Conservation (phyloP, 2,329 filamentous ascomycete species). For the Fusarium sarcochroum region DNA sequence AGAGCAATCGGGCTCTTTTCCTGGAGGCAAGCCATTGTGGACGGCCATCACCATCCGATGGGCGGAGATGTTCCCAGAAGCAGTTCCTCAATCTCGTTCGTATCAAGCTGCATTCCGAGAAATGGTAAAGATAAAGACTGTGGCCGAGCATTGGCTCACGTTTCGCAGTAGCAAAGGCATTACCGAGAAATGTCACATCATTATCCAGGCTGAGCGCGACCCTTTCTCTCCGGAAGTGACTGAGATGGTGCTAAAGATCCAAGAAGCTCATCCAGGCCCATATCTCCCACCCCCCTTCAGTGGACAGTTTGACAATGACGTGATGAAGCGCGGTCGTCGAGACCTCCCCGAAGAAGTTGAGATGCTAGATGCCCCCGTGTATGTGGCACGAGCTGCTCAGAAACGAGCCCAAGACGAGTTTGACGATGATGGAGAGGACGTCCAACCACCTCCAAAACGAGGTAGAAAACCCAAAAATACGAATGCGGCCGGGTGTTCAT, state of each 20-base stretch:
- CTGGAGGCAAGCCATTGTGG: conserved; percentile 65
- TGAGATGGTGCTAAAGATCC: conserved; percentile 62
- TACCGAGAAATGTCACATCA: conserved; percentile 61
- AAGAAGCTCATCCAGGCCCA: conserved; percentile 58
- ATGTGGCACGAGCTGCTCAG: conserved; percentile 57
- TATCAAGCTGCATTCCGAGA: conserved; percentile 57
- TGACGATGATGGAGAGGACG: conserved; percentile 38
- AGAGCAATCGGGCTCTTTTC: conserved; percentile 62
- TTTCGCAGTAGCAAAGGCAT: conserved; percentile 59
- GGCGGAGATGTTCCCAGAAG: conserved; percentile 57
- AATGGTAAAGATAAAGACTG: conserved; percentile 54
- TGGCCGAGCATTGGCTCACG: conserved; percentile 60
- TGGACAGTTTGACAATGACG: conserved; percentile 25
- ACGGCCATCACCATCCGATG: conserved; percentile 63
- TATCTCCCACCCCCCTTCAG: conserved; percentile 49
- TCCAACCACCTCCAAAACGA: conserved; percentile 41
- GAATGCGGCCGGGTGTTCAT: conserved; percentile 8
- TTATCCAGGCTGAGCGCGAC: conserved; percentile 59
- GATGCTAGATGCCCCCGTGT: conserved; percentile 65
- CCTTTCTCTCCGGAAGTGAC: conserved; percentile 60
- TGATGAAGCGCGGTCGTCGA: conserved; percentile 53
- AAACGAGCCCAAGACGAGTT: conserved; percentile 50
- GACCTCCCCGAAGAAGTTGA: conserved; percentile 61
- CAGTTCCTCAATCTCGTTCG: conserved; percentile 58
- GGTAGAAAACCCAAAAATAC: conserved; percentile 37